Percentiles rank a stretch among this genome's conserved stretches.
These are phyloP conservation scores for Chenopodium quinoa DNA, from an alignment of 148 eudicot species.

Conservation along the genomic window DNA sequence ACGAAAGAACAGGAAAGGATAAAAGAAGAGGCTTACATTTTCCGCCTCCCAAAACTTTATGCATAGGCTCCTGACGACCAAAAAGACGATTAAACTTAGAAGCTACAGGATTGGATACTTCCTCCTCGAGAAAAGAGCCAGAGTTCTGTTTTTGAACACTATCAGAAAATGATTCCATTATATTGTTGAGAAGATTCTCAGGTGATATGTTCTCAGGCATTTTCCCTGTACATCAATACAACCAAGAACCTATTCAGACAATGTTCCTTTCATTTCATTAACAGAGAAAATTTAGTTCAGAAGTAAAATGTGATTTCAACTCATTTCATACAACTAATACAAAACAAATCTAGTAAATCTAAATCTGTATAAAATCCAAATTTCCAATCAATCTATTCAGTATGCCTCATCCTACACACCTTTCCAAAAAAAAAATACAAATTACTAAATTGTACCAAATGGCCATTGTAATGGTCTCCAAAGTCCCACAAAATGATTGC, in stretches of 20 bases:
- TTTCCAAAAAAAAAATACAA: not conserved
- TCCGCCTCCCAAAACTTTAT: slow-evolving; percentile 88
- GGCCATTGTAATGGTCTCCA: not conserved
- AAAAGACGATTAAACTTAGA: slow-evolving; percentile 68
- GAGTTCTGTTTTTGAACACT: slow-evolving; percentile 48
- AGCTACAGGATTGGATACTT: slow-evolving; percentile 42
- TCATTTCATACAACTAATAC: not conserved
- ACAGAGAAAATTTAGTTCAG: not conserved
- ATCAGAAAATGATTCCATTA: slow-evolving; percentile 61
- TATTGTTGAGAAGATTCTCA: slow-evolving; percentile 68
- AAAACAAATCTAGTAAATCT: not conserved
- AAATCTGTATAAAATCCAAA: not conserved
- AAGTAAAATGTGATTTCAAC: not conserved
- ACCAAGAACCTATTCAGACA: not conserved
- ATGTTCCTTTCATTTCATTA: not conserved
- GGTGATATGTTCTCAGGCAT: slow-evolving; percentile 80
- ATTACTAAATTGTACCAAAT: not conserved
- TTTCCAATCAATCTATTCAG: not conserved
- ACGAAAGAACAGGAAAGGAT: not conserved
- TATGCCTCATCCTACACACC: not conserved
- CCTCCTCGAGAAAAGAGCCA: slow-evolving; percentile 42
- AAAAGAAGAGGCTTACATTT: slow-evolving; percentile 44
- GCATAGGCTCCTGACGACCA: slow-evolving; percentile 82
- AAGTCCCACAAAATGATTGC: not conserved
- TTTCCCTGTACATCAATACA: slow-evolving; percentile 18